A percentile compares a stretch with the other conserved stretches of the same genome.
Conservation (phyloP, 2,329 filamentous ascomycete genomes). For the Botryotinia calthae region DNA sequence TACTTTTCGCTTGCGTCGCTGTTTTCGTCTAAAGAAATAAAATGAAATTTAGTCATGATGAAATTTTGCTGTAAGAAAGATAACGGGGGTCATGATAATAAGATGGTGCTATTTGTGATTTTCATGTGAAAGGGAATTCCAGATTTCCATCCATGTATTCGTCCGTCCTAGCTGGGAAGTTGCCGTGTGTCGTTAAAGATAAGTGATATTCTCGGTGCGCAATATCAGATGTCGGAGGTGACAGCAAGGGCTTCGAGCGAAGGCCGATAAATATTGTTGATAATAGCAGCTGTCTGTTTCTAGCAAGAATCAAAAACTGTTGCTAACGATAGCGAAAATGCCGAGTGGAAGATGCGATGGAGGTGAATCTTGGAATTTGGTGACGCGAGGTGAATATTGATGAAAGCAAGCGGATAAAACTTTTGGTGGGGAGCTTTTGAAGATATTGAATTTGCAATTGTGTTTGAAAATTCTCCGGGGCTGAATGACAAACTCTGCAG, state of each 20-base stretch:
- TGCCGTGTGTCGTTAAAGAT: not conserved
- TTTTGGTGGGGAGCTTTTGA: not conserved
- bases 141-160: not conserved
- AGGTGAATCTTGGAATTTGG: too few species aligned
- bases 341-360: not conserved
- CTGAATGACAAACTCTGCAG: not conserved
- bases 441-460: not conserved
- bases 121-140: not conserved
- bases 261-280: not conserved
- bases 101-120: not conserved
- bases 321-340: not conserved
- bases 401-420: not conserved
- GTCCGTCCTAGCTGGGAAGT: not conserved
- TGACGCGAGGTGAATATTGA: not conserved
- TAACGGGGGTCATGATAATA: not conserved
- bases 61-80: not conserved
- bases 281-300: rapidly evolving
- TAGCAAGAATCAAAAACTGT: not conserved
- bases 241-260: too few species aligned
- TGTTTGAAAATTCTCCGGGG: not conserved
- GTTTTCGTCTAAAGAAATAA: not conserved
- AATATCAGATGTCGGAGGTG: not conserved
- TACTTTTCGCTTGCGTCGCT: not conserved
- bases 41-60: not conserved
- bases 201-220: too few species aligned